These are phyloP conservation scores for Helotiales sp. DNA, from an alignment of 2,329 filamentous ascomycete species.

Conservation along the genomic window DNA sequence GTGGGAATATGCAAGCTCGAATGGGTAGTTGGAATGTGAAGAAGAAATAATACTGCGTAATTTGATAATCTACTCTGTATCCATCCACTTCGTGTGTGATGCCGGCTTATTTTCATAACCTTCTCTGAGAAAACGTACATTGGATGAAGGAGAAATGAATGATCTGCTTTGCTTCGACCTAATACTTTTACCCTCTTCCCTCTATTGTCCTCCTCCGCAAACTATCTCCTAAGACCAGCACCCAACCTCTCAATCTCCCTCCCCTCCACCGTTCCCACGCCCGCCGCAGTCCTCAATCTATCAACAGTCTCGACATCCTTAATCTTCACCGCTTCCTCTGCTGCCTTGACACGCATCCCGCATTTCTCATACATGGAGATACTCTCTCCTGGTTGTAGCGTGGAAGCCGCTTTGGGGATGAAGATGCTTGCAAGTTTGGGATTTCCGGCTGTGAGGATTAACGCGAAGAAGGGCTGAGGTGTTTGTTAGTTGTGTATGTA, in stretches of 20 bases:
- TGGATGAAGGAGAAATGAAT: too few relatives aligned
- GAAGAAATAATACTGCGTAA: too few relatives aligned
- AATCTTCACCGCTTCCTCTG: slow-evolving; percentile 82
- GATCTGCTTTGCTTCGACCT: not conserved
- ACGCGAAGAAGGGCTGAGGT: slow-evolving; percentile 80
- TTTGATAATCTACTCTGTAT: too few relatives aligned
- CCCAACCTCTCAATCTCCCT: slow-evolving; percentile 82
- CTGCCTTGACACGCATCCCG: slow-evolving; percentile 83
- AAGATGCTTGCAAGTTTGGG: slow-evolving; percentile 81
- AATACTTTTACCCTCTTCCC: not conserved
- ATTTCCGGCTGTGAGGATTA: slow-evolving; percentile 85
- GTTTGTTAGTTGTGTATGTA: not conserved
- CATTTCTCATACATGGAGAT: slow-evolving; percentile 97
- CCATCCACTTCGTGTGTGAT: too few relatives aligned
- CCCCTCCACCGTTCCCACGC: slow-evolving; percentile 63
- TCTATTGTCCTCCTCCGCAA: not conserved
- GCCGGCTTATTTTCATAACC: too few relatives aligned
- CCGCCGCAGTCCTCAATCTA: slow-evolving; percentile 71
- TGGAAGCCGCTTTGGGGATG: slow-evolving; percentile 74
- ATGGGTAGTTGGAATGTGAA: too few relatives aligned
- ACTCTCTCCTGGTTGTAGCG: slow-evolving; percentile 63
- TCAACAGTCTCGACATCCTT: slow-evolving; percentile 79
- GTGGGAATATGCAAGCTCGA: too few relatives aligned
- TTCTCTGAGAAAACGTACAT: too few relatives aligned
- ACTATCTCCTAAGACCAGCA: slow-evolving; percentile 53